A percentile compares a stretch with the other conserved stretches of the same genome.
Evolutionary conservation across 306 rosid species (phyloP).

Genomic region (Pyrus betulifolia): DNA sequence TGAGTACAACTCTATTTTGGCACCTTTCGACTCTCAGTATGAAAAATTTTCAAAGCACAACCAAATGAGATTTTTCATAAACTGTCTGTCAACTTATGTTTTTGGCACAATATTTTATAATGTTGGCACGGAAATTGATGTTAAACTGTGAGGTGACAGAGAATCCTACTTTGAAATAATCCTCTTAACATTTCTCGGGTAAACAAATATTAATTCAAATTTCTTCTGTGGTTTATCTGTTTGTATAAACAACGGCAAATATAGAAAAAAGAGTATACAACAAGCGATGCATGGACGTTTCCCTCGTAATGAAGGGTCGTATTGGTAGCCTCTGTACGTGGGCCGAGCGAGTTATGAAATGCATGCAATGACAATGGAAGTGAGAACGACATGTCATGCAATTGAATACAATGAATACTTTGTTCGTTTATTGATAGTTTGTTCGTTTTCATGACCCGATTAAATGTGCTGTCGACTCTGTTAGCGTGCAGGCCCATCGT

Average conservation of each 20-base stretch:
- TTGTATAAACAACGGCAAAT: too few relatives aligned
- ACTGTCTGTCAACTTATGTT: too few relatives aligned
- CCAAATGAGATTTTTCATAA: not conserved
- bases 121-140: accelerated
- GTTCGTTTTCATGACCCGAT: slow-evolving; percentile 4
- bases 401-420: not conserved
- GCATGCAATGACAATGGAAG: not conserved
- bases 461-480: slow-evolving; percentile 14
- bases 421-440: not conserved
- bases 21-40: not conserved
- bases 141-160: too few relatives aligned
- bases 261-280: too few relatives aligned
- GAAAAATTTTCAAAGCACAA: not conserved
- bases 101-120: too few relatives aligned
- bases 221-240: too few relatives aligned
- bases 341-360: not conserved
- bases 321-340: not conserved
- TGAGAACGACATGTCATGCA: slow-evolving; percentile 6
- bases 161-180: too few relatives aligned
- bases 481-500: not conserved
- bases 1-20: too few relatives aligned
- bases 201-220: too few relatives aligned
- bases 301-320: not conserved
- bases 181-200: too few relatives aligned
- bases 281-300: too few relatives aligned